Percentiles rank a stretch among this genome's conserved stretches.
phyloP scores from a whole-genome alignment of 805 yeast genomes.

The Wickerhamiella musiphila region DNA sequence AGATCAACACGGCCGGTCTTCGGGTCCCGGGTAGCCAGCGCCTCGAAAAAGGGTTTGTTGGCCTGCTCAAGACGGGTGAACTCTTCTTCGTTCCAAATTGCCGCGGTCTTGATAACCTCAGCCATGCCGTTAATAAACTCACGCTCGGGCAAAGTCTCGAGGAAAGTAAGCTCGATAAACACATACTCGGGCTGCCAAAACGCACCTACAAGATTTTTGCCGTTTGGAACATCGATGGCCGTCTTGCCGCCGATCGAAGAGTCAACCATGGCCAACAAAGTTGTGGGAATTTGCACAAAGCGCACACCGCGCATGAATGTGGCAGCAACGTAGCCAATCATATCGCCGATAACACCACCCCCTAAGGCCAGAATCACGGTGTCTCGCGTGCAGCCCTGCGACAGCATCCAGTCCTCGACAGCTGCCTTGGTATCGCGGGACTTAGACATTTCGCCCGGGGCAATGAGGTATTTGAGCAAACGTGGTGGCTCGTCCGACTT shows the following conservation, averaged over 20 bases:
- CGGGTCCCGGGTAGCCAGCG: conserved; percentile 34
- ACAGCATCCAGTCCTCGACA: conserved; percentile 75
- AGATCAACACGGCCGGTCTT: conserved; percentile 40
- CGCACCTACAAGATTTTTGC: conserved; percentile 91
- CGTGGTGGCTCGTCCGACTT: conserved; percentile 23
- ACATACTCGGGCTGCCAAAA: conserved; percentile 92
- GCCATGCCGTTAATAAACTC: conserved; percentile 98
- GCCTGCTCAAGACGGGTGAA: conserved; percentile 69
- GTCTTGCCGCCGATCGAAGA: conserved; percentile 97
- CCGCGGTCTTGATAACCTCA: conserved; percentile 94
- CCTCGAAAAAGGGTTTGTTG: conserved; percentile 48
- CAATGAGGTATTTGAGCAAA: conserved; percentile 50
- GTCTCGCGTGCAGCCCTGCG: conserved; percentile 85
- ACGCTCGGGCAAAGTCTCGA: conserved; percentile 76
- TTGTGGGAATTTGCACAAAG: conserved; percentile 85
- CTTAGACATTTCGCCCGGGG: conserved; percentile 91
- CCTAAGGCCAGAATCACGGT: conserved; percentile 89
- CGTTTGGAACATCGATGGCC: conserved; percentile 91
- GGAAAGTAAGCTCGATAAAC: conserved; percentile 72
- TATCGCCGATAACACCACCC: conserved; percentile 97
- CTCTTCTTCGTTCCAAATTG: conserved; percentile 87
- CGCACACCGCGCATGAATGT: conserved; percentile 97
- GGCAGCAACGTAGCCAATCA: conserved; percentile 98
- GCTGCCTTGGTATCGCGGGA: conserved; percentile 76
- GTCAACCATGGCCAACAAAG: conserved; percentile 91